Evolutionary conservation across 1,284 basidiomycete species (phyloP).

Genomic region (Chalciporus piperatoides): DNA sequence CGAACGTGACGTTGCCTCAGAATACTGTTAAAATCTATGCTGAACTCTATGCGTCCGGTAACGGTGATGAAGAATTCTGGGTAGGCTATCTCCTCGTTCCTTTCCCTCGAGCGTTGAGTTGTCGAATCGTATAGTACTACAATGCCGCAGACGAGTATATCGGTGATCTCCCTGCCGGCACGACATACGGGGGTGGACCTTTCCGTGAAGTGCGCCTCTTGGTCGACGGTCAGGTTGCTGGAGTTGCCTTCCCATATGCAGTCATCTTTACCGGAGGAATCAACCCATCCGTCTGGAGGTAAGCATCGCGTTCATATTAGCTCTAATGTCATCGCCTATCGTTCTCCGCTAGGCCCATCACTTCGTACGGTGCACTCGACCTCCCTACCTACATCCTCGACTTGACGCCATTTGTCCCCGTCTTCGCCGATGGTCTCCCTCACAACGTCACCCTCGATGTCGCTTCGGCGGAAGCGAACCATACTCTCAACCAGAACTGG

Average conservation of each 20-base stretch:
- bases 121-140: slow-evolving; percentile 52
- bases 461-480: slow-evolving; percentile 64
- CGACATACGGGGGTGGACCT: slow-evolving; percentile 58
- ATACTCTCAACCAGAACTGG: slow-evolving; percentile 70
- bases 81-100: slow-evolving; percentile 35
- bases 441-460: slow-evolving; percentile 73
- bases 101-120: not conserved
- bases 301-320: slow-evolving; percentile 5
- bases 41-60: slow-evolving; percentile 71
- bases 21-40: slow-evolving; percentile 69
- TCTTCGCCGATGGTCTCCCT: slow-evolving; percentile 62
- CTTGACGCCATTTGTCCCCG: slow-evolving; percentile 72
- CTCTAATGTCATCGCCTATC: not conserved
- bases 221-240: slow-evolving; percentile 73
- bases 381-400: slow-evolving; percentile 78
- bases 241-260: slow-evolving; percentile 73
- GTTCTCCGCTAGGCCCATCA: slow-evolving; percentile 54
- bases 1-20: slow-evolving; percentile 63
- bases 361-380: slow-evolving; percentile 74
- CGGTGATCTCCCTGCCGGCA: slow-evolving; percentile 48
- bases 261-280: slow-evolving; percentile 83
- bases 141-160: slow-evolving; percentile 64
- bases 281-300: slow-evolving; percentile 71
- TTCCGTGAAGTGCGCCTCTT: slow-evolving; percentile 78
- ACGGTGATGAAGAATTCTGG: slow-evolving; percentile 76